Conservation (phyloP, 202 grass and related monocot species). For the Miscanthus sacchariflorus region DNA sequence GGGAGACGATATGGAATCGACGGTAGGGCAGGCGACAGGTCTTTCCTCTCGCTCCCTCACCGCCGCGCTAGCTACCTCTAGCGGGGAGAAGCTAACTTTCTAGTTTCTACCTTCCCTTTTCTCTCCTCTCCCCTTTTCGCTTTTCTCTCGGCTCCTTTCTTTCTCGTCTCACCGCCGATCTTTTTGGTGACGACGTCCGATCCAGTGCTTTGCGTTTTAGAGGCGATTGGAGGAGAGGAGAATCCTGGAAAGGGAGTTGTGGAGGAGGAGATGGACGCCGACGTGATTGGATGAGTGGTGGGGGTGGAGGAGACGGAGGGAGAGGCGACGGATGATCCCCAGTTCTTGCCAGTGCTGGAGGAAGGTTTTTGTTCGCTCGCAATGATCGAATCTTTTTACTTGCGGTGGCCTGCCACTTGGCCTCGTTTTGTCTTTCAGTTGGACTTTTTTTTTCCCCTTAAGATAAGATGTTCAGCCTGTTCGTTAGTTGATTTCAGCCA, state of each 20-base stretch:
- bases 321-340: neutral
- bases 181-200: slow-evolving; percentile 44
- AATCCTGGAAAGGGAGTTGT: slow-evolving; percentile 51
- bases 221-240: slow-evolving; percentile 17
- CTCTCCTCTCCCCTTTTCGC: neutral
- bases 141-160: slow-evolving; percentile 10
- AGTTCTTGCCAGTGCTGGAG: slow-evolving; percentile 20
- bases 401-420: slow-evolving; percentile 38
- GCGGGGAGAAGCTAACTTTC: slow-evolving; percentile 10
- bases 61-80: slow-evolving; percentile 36
- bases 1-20: slow-evolving; percentile 38
- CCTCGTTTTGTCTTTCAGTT: neutral
- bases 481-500: no score
- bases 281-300: slow-evolving; percentile 43
- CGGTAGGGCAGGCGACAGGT: neutral
- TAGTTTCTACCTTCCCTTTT: neutral
- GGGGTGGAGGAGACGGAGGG: neutral
- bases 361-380: slow-evolving; percentile 24
- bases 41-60: neutral
- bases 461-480: neutral
- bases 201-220: slow-evolving; percentile 28
- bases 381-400: neutral
- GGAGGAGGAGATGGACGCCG: slow-evolving; percentile 29
- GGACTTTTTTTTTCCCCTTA: slow-evolving; percentile 9
- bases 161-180: slow-evolving; percentile 39